A percentile compares a stretch with the other conserved stretches of the same genome.
These are phyloP conservation scores for Nothophytophthora sp. DNA, from an alignment of 352 stramenopile genomes.

Conservation along the genomic window DNA sequence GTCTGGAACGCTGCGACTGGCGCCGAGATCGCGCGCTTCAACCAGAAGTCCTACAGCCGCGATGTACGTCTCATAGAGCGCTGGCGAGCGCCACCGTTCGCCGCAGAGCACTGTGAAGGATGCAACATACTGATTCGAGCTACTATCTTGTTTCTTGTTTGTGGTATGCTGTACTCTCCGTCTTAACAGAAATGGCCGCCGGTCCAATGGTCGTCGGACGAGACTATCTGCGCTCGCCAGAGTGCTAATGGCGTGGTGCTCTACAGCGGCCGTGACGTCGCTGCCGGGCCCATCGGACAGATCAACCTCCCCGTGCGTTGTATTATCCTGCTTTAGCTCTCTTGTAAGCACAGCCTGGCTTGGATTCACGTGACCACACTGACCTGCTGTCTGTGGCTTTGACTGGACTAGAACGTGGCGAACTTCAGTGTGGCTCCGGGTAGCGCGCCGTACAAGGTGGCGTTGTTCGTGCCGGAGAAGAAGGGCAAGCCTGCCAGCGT, in stretches of 20 bases:
- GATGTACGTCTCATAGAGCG: conserved; percentile 47
- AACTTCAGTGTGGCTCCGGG: conserved; percentile 87
- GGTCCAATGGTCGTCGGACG: conserved; percentile 90
- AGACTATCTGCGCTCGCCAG: conserved; percentile 82
- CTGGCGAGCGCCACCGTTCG: conserved; percentile 8
- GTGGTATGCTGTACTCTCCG: conserved; percentile 2
- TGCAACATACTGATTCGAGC: too few species aligned
- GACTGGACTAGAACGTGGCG: conserved; percentile 53
- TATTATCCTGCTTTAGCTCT: background rate
- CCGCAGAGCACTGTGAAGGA: too few species aligned
- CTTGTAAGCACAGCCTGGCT: too few species aligned
- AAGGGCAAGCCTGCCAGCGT: conserved; percentile 89
- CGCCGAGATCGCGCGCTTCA: conserved; percentile 67
- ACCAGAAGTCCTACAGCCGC: conserved; percentile 85
- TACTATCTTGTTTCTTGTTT: too few species aligned
- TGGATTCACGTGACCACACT: background rate
- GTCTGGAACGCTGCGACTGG: conserved; percentile 76
- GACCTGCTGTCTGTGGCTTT: conserved; percentile 8
- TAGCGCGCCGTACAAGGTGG: conserved; percentile 80
- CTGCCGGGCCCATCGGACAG: conserved; percentile 57
- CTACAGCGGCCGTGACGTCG: conserved; percentile 73
- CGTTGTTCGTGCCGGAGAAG: conserved; percentile 88
- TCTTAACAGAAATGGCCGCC: conserved; percentile 85
- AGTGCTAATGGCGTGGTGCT: conserved; percentile 77
- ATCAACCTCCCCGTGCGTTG: conserved; percentile 67